Evolutionary conservation across 1,284 basidiomycete genomes (phyloP).

Genomic region (Athelia sp.): DNA sequence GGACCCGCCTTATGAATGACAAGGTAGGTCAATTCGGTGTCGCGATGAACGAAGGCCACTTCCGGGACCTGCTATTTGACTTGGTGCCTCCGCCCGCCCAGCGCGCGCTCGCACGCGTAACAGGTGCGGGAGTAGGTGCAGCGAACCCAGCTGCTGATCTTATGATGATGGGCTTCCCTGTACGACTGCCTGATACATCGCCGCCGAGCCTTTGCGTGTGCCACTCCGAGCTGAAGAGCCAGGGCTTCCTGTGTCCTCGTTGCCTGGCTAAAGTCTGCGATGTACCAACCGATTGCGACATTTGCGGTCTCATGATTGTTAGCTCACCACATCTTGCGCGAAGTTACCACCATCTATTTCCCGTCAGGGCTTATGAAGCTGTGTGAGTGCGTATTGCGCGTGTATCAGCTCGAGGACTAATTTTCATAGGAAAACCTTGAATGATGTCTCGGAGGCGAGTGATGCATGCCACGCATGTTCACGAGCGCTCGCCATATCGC

Average conservation of each 20-base stretch:
- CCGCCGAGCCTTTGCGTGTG: constrained; percentile 88
- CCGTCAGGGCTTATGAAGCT: constrained; percentile 75
- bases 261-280: constrained; percentile 94
- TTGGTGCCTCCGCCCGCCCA: constrained; percentile 94
- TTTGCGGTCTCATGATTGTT: constrained; percentile 97
- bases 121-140: constrained; percentile 37
- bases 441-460: constrained; percentile 27
- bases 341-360: constrained; percentile 93
- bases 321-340: constrained; percentile 95
- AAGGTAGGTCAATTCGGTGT: constrained; percentile 86
- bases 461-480: constrained; percentile 70
- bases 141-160: constrained; percentile 77
- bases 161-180: constrained; percentile 99
- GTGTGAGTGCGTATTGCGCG: constrained; percentile 54
- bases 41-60: constrained; percentile 95
- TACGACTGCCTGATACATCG: constrained; percentile 79
- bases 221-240: constrained; percentile 84
- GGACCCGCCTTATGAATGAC: neutral
- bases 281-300: constrained; percentile 96
- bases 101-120: constrained; percentile 51
- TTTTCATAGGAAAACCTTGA: constrained; percentile 32
- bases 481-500: constrained; percentile 45
- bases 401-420: constrained; percentile 8
- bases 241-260: constrained; percentile 93
- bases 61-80: constrained; percentile 93